phyloP scores from a whole-genome alignment of 495 filamentous ascomycete genomes.

The Hapsidospora chrysogenum region DNA sequence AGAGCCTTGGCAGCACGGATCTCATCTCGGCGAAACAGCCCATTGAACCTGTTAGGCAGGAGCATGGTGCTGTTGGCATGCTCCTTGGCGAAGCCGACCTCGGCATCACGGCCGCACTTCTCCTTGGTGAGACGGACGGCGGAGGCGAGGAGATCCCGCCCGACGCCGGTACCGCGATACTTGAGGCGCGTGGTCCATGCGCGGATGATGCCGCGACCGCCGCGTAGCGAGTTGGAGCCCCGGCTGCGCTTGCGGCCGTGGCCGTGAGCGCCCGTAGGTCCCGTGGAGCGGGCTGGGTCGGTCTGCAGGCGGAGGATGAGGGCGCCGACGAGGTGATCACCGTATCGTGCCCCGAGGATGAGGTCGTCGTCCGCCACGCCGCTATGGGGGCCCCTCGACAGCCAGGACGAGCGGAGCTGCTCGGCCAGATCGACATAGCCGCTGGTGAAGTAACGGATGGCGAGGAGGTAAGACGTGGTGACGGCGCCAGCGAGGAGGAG shows the following conservation, averaged over 20 bases:
- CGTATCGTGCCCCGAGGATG: conserved; percentile 23
- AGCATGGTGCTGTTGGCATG: conserved; percentile 50
- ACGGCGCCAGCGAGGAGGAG: conserved; percentile 17
- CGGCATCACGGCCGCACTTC: conserved; percentile 36
- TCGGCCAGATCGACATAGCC: conserved; percentile 23
- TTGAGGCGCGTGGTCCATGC: conserved; percentile 57
- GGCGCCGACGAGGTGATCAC: conserved; percentile 22
- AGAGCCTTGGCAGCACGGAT: conserved; percentile 32
- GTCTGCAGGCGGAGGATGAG: conserved; percentile 22
- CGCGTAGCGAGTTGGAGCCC: conserved; percentile 12
- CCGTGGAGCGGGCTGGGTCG: neutral
- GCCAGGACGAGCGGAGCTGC: conserved; percentile 19
- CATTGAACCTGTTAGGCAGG: conserved; percentile 43
- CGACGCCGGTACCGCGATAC: conserved; percentile 54
- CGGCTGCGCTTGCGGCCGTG: conserved; percentile 8
- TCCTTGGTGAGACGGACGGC: conserved; percentile 41
- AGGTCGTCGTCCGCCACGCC: conserved; percentile 16
- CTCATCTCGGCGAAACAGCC: conserved; percentile 38
- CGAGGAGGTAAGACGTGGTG: conserved; percentile 21
- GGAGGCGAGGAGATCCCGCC: conserved; percentile 47
- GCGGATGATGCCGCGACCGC: conserved; percentile 39
- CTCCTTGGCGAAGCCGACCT: conserved; percentile 46
- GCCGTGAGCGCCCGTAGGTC: conserved; percentile 4
- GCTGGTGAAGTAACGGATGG: conserved; percentile 22
- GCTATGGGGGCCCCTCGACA: conserved; percentile 10